Evolutionary conservation across 2,329 filamentous ascomycete species (phyloP).

Genomic region (Penicillium freii): DNA sequence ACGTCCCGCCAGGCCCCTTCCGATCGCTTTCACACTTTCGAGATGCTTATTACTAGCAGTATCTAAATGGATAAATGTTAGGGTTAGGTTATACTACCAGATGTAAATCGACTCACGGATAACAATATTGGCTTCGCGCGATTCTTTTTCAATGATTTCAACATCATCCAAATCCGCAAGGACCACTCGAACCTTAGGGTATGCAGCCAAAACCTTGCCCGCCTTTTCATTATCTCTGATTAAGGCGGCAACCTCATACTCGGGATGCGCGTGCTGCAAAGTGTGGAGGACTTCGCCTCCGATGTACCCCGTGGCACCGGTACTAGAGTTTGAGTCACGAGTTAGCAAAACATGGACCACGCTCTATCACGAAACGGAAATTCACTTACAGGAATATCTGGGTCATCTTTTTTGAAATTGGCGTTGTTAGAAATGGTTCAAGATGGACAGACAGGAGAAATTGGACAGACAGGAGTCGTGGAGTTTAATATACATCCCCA

Average conservation of each 20-base stretch:
- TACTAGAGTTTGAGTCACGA: background rate
- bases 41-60: slow-evolving; percentile 8
- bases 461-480: background rate
- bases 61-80: background rate
- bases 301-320: slow-evolving; percentile 37
- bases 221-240: slow-evolving; percentile 21
- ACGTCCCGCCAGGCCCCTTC: slow-evolving; percentile 2
- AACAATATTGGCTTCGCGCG: slow-evolving; percentile 4
- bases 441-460: background rate
- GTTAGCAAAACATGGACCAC: background rate
- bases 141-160: slow-evolving; percentile 19
- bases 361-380: background rate
- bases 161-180: slow-evolving; percentile 38
- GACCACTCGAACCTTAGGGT: slow-evolving; percentile 37
- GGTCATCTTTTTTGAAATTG: background rate
- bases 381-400: background rate
- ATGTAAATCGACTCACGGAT: background rate
- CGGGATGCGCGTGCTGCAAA: slow-evolving; percentile 40
- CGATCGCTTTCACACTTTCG: slow-evolving; percentile 3
- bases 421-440: background rate
- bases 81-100: too few species aligned
- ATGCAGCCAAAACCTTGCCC: slow-evolving; percentile 33
- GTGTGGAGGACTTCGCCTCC: slow-evolving; percentile 46
- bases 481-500: slow-evolving; percentile 2
- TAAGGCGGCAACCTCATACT: slow-evolving; percentile 41